Evolutionary conservation across 768 basidiomycete genomes (phyloP), one percentile per base, ranked within the genome.

Genomic region (Clitopilus hobsonii): DNA sequence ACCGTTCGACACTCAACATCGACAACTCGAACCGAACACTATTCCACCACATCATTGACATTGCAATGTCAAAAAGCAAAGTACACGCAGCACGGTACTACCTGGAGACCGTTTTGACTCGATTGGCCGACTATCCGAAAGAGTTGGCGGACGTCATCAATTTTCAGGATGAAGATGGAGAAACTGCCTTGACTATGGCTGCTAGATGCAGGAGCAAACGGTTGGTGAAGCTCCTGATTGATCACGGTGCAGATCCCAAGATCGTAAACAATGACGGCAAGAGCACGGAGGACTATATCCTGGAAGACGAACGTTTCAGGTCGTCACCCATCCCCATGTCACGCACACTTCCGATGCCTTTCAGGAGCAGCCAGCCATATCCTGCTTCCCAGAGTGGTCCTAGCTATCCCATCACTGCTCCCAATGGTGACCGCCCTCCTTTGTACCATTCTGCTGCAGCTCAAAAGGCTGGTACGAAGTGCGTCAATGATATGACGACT

Each of bases 71-170:
- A 32, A 98, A 98, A 71, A 91, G 91, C 53, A 99, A 99, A 74
- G 91, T 94, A 0, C 97, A 98, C 62, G 97, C 97, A 1, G 93
- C 96, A 7, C 83, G 95, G 22, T 99, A 99, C 72, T 99, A 99
- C 71, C 94, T 99, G 93, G 97, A 99, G 70, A 95, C 93, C 0
- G 86, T 98, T 36, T 79, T 99, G 53, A 79, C 76, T 38, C 83
- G 96, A 51, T 79, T 99, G 36, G 79, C 89, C 5, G 94, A 95
- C 65, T 99, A 91, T 72, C 95, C 97, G 0, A 90, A 90, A 64
- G 97, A 99, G 69, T 74, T 99, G 26, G 92, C 94, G 27, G 97
- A 99, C 64, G 93, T 99, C 48, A 94, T 99, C 71, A 99, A 99
- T 66, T 98, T 98, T 68, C 97, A 97, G 68, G 96, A 98, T 67